phyloP scores from a whole-genome alignment of 1,284 basidiomycete species.

The Marasmius oreades region DNA sequence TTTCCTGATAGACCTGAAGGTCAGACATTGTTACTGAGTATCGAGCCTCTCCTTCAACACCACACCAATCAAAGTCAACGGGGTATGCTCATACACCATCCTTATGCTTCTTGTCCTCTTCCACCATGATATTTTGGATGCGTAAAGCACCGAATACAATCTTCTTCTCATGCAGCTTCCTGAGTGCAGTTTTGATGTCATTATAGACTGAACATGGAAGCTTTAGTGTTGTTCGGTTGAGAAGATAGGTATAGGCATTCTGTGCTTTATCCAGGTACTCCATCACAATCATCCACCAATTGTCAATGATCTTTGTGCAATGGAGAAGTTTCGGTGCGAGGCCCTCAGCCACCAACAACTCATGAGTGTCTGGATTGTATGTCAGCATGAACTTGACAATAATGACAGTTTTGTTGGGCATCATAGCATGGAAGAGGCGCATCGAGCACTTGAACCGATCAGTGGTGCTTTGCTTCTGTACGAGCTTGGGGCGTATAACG shows the following conservation, averaged over 20 bases:
- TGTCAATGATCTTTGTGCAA: conserved; percentile 3
- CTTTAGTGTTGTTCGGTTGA: background rate
- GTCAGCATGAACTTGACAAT: conserved; percentile 10
- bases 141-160: conserved; percentile 14
- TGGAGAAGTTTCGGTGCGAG: conserved; percentile 11
- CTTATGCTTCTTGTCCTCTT: background rate
- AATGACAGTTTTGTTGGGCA: background rate
- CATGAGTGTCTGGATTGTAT: conserved; percentile 7
- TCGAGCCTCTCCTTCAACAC: conserved; percentile 2
- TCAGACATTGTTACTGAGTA: conserved; percentile 5
- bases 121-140: conserved; percentile 11
- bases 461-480: too few species aligned
- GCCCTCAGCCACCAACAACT: background rate
- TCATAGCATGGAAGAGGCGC: too few species aligned
- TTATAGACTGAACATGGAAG: conserved; percentile 3
- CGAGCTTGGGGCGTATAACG: too few species aligned
- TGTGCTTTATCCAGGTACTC: conserved; percentile 6
- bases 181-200: conserved; percentile 7
- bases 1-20: background rate
- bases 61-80: conserved; percentile 13
- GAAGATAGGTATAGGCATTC: background rate
- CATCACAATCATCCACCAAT: conserved; percentile 12
- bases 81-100: conserved; percentile 2
- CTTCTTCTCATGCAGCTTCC: background rate
- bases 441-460: too few species aligned